phyloP scores from a whole-genome alignment of 1,284 basidiomycete genomes.

The Macrocystidia cucumis region DNA sequence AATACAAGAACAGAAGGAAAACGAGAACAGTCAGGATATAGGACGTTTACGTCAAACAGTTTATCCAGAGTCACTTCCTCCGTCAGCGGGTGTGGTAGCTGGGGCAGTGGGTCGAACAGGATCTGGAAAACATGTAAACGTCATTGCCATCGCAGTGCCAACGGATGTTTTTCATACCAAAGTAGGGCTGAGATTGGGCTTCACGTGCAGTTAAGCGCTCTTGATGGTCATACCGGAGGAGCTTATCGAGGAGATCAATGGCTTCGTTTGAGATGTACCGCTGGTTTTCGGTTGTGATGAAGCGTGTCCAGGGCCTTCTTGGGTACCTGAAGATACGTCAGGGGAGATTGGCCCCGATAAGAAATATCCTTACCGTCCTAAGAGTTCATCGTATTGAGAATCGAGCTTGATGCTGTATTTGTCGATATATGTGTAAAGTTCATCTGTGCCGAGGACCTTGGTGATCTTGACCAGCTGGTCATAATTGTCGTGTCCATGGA shows the following conservation, averaged over 20 bases:
- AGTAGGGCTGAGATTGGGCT: constrained; percentile 85
- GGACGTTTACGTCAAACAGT: constrained; percentile 16
- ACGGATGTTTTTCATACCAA: constrained; percentile 43
- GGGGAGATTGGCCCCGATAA: constrained; percentile 8
- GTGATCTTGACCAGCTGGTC: constrained; percentile 98
- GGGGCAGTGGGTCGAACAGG: constrained; percentile 55
- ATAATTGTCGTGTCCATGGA: constrained; percentile 99
- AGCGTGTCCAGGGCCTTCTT: constrained; percentile 90
- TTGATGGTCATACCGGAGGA: constrained; percentile 95
- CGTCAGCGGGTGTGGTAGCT: constrained; percentile 41
- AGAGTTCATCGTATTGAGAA: constrained; percentile 84
- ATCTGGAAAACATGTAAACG: constrained; percentile 32
- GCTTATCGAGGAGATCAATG: constrained; percentile 94
- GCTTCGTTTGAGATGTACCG: constrained; percentile 97
- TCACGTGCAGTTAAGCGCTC: constrained; percentile 92
- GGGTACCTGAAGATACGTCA: constrained; percentile 55
- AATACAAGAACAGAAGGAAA: constrained; percentile 11
- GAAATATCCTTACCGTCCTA: constrained; percentile 53
- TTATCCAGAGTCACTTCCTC: constrained; percentile 64
- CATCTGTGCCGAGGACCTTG: constrained; percentile 96
- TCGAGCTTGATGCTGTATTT: constrained; percentile 94
- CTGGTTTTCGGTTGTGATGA: constrained; percentile 94
- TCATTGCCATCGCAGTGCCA: constrained; percentile 7
- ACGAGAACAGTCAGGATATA: constrained; percentile 16
- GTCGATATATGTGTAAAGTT: constrained; percentile 85